These are phyloP conservation scores for Raddia distichophylla DNA, from an alignment of 176 grass and related monocot genomes.

Conservation along the genomic window DNA sequence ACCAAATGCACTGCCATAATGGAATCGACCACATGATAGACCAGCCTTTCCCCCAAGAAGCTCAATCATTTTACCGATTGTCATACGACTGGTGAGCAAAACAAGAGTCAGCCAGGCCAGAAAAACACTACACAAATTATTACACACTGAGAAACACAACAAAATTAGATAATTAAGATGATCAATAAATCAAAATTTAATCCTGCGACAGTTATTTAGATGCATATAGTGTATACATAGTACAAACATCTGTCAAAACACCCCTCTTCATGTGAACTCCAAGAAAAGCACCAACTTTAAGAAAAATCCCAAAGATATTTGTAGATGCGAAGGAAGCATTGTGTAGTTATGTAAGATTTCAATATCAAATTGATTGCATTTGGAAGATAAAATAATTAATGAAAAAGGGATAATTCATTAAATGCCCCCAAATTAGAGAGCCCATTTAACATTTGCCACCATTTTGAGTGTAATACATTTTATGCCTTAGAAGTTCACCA, in stretches of 20 bases:
- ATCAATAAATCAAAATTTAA: slow-evolving; percentile 12
- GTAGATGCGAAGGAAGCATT: no score
- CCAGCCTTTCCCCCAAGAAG: slow-evolving; percentile 97
- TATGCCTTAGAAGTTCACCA: no score
- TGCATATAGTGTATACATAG: neutral
- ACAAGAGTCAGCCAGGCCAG: slow-evolving; percentile 8
- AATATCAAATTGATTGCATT: neutral
- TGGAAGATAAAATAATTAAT: neutral
- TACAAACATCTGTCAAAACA: neutral
- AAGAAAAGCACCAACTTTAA: neutral
- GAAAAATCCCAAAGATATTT: no score
- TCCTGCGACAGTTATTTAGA: neutral
- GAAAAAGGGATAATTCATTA: no score
- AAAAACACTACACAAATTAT: slow-evolving; percentile 9
- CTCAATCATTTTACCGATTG: slow-evolving; percentile 99
- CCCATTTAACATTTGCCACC: no score
- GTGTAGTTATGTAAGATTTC: no score
- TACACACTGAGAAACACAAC: neutral
- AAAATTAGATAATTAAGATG: neutral
- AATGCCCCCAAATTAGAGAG: no score
- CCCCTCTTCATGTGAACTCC: neutral
- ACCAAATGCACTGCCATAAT: slow-evolving; percentile 97
- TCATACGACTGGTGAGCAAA: slow-evolving; percentile 75
- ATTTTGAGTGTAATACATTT: no score
- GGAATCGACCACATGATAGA: slow-evolving; percentile 81